Evolutionary conservation across 345 rosid genomes (phyloP), one percentile per base, ranked within the genome.

Genomic region (Microcos paniculata): DNA sequence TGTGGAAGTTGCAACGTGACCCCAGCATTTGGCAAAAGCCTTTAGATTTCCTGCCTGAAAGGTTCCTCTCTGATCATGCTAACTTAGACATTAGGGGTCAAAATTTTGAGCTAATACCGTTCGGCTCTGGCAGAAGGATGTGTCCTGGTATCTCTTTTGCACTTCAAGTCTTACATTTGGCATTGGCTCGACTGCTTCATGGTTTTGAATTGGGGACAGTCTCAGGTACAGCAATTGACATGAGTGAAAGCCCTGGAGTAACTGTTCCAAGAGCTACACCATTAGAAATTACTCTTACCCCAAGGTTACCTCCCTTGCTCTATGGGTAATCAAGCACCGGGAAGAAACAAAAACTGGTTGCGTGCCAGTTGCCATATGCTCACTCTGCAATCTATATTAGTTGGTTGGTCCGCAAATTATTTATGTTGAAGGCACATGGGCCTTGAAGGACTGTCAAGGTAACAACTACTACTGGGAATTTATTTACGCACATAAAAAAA

Each of bases 1-100:
- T 83, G 15, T 84, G 87, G 89, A 89, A 89, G 82, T 84, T 91
- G 73, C 91, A 83, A 31, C 79, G 84, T 49, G 90, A 88, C 55
- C 86, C 85, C 0, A 59, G 64, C 14, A 80, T 78, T 21, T 88
- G 81, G 84, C 19, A 19, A n/a, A 78, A 81, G 45, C 86, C 92
- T 43, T 49, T 59, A 4, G 87, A 81, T 74, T 88, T 88, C 40
- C 52, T 74, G 56, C 92, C 90, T 10, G 89, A 85, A 76, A 77
- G 92, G 75, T 88, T 88, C 77, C 43, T 87, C 16, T 83, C 80
- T 26, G 80, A 79, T 62, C 84, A 82, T 23, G 65, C 67, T 16
- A 48, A 74, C 15, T 42, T 80, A 21, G 90, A 87, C 67, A 82
- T 80, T 0, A 76, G 78, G 61, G 88, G 90, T 24, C 80, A 85